Evolutionary conservation across 192 early-diverging fungal genomes (phyloP).

Genomic region (Coemansia furcata): DNA sequence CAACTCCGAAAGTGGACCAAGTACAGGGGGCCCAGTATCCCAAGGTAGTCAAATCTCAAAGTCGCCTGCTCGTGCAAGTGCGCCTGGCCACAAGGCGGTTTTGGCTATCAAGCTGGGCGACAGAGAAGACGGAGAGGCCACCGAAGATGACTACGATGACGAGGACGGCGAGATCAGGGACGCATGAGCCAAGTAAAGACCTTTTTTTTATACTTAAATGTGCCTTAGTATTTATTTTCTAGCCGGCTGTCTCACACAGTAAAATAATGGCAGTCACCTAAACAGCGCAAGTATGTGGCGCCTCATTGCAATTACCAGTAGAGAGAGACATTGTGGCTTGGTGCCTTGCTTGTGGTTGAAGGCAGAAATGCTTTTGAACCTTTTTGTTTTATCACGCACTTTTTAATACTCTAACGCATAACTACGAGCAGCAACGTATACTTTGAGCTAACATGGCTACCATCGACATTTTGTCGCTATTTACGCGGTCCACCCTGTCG

Average conservation of each 20-base stretch:
- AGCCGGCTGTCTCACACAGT: no score
- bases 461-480: not conserved
- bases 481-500: not conserved
- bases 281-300: not conserved
- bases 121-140: constrained; percentile 47
- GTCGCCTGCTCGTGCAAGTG: not conserved
- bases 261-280: not conserved
- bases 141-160: constrained; percentile 46
- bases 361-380: not conserved
- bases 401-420: not conserved
- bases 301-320: not conserved
- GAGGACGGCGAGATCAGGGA: constrained; percentile 52
- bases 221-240: no score
- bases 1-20: not conserved
- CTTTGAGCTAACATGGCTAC: not conserved
- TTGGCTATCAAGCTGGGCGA: constrained; percentile 10
- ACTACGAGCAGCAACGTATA: not conserved
- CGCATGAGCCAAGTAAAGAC: not conserved
- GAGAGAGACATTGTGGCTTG: not conserved
- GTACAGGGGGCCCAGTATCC: not conserved
- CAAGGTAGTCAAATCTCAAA: not conserved
- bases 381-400: not conserved
- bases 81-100: constrained; percentile 4
- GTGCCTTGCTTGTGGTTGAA: not conserved
- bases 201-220: no score